Conservation (phyloP, 2,329 filamentous ascomycete genomes). For the Ophiocordyceps camponoti-saundersi region DNA sequence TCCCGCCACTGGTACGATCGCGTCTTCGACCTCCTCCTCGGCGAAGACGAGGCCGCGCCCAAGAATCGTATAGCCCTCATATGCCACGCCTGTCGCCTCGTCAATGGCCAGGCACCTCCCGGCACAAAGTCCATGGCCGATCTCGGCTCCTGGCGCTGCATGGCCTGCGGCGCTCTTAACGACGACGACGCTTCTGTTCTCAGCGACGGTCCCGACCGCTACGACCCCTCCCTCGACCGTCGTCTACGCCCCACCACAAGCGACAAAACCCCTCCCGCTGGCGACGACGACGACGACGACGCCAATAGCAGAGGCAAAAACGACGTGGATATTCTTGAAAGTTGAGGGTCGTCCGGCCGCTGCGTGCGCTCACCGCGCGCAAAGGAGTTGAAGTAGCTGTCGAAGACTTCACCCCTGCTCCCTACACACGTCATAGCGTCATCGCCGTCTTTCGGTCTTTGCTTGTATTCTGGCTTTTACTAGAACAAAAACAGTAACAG, state of each 20-base stretch:
- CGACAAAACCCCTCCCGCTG: neutral
- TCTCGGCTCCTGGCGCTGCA: constrained; percentile 75
- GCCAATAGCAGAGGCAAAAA: neutral
- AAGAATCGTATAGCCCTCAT: constrained; percentile 85
- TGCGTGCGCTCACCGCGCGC: neutral
- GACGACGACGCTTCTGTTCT: constrained; percentile 30
- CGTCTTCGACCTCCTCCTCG: constrained; percentile 77
- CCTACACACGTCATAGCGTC: neutral
- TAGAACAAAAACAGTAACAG: neutral
- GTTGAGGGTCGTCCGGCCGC: neutral
- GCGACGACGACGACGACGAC: constrained; percentile 17
- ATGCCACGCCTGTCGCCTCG: constrained; percentile 64
- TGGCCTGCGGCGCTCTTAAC: constrained; percentile 67
- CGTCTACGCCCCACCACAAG: neutral
- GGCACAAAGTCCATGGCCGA: constrained; percentile 64
- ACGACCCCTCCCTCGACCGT: neutral
- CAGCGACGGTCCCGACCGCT: neutral
- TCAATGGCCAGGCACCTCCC: constrained; percentile 91
- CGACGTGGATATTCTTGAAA: too few relatives aligned
- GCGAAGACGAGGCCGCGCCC: constrained; percentile 83
- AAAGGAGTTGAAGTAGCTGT: neutral
- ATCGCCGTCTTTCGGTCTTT: neutral
- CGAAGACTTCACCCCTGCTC: neutral
- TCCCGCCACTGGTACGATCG: constrained; percentile 81
- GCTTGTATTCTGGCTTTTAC: neutral